Base-by-base conservation (phyloP, 2,329 filamentous ascomycete species). In the Claviceps fusiformis region DNA sequence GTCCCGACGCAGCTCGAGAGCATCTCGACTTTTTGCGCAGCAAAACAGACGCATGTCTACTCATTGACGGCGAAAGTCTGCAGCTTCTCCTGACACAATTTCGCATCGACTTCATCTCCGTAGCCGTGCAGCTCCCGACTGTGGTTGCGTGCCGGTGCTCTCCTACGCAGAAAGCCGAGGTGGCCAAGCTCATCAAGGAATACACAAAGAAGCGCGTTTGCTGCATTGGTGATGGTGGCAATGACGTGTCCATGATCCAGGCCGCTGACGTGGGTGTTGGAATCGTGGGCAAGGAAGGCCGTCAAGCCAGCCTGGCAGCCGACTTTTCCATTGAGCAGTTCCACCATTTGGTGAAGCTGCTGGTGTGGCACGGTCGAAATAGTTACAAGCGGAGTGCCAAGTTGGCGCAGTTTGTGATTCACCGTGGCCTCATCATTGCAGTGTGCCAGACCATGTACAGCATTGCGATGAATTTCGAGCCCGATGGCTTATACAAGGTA, bases 171-270 rank as follows among this genome's bases (percentile, higher is more conserved):
- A 98, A 98, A 70, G 95, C 93, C 46, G 92, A 97, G 63, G 80
- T 98, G 44, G 93, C 95, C 10, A 83, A 81, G 61, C 79, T 97
- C 51, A 98, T 98, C 71, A 89, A 91, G 58, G 81, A 87, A 52
- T 85, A 89, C 70, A 98, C 93, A 24, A 90, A 89, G 70, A 97
- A 97, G 71, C 86, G 95, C 15, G 88, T 97, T 17, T 95, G 91
- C 72, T 97, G 93, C 67, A 98, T 98, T 62, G 93, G 93, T 43
- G 93, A 98, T 65, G 93, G 93, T 61, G 93, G 95, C 63, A 98
- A 98, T 71, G 95, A 98, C 68, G 93, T 98, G 5, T 92, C 86
- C 62, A 98, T 98, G 93, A 98, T 98, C 62, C 93, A 97, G 74
- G 92, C 93, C 8, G 93, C 95, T 0, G 93, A 98, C 65, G 91